Base-by-base conservation (phyloP, 805 yeast species). In the Candida morakotiae region DNA sequence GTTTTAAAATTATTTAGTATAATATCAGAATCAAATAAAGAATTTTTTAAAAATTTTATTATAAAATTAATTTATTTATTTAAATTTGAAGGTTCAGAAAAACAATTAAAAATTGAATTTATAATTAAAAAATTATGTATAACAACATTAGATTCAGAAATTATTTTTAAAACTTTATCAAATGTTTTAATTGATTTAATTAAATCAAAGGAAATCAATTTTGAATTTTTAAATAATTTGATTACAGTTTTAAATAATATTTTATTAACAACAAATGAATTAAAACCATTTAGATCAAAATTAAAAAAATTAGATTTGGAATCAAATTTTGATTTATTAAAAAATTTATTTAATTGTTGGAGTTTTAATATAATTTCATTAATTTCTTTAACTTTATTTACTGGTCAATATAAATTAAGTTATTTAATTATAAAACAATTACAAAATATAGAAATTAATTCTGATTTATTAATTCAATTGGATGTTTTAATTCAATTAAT, bases 281-380 rank as follows among this genome's bases (percentile, higher is more conserved):
- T 93, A 34, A 60, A 77, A 0, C 68, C 70, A 2, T 69, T 93
- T 44, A 74, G 98, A 37, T 77, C 75, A 40, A 77, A 83, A 49
- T 64, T 91, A 35, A 56, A 72, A 60, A 55, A 60, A 28, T 58
- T 81, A n/a, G 86, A 82, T 36, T 53, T 60, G 15, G 60, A 58
- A 48, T 6, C 9, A 13, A 93, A 86, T 39, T 77, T 81, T 68
- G 58, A 69, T 16, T 67, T 89, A 28, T 93, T 93, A 55, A 73
- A 83, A 19, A 67, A 81, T 0, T 65, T 93, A 38, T 93, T 91
- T 62, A 80, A 78, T 51, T 80, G 94, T 40, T 93, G 98, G 98
- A 81, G 95, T 46, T 82, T 83, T 43, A 91, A 87, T 54, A 81
- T 96, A 0, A 88, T 94, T 1, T 89, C 97, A 4, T 85, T 89